Base-by-base conservation (phyloP, 139 green algal species). In the Coelastrella sp. region DNA sequence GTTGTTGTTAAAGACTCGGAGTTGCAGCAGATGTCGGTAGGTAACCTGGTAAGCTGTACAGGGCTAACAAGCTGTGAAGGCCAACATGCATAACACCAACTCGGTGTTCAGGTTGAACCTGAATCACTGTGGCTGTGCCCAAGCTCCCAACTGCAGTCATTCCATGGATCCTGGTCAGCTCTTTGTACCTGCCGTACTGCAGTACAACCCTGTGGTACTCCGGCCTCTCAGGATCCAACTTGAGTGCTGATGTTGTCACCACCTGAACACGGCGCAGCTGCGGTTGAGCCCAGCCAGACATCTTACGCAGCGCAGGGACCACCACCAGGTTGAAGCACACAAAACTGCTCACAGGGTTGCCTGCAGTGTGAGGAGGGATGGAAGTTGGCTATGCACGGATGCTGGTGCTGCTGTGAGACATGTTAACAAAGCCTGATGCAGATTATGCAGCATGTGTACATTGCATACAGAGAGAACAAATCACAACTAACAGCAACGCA, bases 291-390 rank as follows among this genome's bases (percentile, higher is more conserved):
- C 94, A 98, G 66, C 97, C 98, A 56, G 92, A 90, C 90, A 99
- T 92, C 92, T 97, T 96, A 25, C 96, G 93, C 35, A 88, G 68
- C 24, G 84, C 84, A 15, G 82, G 82, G 25, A 78, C 88, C 7
- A 97, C 97, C 17, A 98, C 93, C 17, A 99, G 94, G 91, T 97
- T 89, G 96, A 99, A 99, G 82, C 97, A 99, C 14, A 99, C 98
- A 74, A 98, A 97, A 78, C 91, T 95, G 93, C 93, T 97, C 7
- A 98, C 97, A 4, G 97, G 97, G 94, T 99, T 99, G 74, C 96
- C 97, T 94, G 92, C 25, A 58, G 3, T 0, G 6, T 6, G 20
- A 25, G 10, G 92, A 91, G 96, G 95, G 19, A 94, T 25, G 95
- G 60, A 72, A 94, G 66, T n/a, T 60, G 68, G 22, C 24, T 78